phyloP scores from a whole-genome alignment of 2,329 filamentous ascomycete species.

The Lasiodiplodia citricola region DNA sequence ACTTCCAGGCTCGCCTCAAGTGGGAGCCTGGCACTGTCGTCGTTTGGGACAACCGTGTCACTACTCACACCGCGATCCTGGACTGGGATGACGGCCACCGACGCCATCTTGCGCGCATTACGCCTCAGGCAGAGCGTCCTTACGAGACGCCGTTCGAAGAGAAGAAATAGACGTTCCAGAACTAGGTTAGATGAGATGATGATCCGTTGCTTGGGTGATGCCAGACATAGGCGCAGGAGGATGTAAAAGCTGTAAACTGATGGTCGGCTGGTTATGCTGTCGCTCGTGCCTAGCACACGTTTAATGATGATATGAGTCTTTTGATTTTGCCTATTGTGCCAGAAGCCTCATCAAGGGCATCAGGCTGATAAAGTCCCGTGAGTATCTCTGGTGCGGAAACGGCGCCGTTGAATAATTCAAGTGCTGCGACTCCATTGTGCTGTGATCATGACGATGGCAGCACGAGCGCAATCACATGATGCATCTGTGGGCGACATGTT shows the following conservation, averaged over 20 bases:
- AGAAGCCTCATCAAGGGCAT: background rate
- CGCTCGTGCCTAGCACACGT: background rate
- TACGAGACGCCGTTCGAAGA: slow-evolving; percentile 65
- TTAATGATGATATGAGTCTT: slow-evolving; percentile 3
- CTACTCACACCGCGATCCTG: slow-evolving; percentile 76
- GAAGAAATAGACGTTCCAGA: slow-evolving; percentile 1
- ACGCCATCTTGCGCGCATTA: slow-evolving; percentile 80
- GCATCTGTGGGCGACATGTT: background rate
- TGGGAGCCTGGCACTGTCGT: slow-evolving; percentile 83
- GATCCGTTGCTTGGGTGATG: background rate
- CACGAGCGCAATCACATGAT: background rate
- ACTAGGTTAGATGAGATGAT: background rate
- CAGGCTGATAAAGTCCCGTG: background rate
- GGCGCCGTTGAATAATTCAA: background rate
- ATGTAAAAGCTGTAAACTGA: slow-evolving; percentile 1
- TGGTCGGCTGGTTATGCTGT: slow-evolving; percentile 1
- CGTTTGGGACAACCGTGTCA: slow-evolving; percentile 85
- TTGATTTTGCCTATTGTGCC: background rate
- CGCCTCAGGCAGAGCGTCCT: slow-evolving; percentile 79
- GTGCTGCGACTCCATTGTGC: background rate
- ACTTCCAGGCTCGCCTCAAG: slow-evolving; percentile 75
- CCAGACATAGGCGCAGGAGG: background rate
- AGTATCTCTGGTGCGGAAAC: background rate
- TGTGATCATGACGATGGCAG: background rate
- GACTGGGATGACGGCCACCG: slow-evolving; percentile 83